Percentiles rank a stretch among this genome's conserved stretches.
Evolutionary conservation across 345 rosid genomes (phyloP).

Genomic region (Eucalyptus marginata): DNA sequence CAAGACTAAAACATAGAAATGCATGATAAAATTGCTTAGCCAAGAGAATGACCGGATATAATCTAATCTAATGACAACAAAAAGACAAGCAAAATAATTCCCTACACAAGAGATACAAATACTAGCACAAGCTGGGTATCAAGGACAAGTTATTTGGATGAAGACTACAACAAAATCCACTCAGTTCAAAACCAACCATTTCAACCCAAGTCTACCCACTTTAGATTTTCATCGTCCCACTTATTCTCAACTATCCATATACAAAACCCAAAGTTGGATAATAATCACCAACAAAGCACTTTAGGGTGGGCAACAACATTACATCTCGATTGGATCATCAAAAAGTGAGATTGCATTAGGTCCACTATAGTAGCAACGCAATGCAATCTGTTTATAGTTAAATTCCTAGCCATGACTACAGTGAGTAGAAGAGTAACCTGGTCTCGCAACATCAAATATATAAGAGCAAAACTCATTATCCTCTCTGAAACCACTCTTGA

Average conservation of each 20-base stretch:
- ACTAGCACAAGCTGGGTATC: background rate
- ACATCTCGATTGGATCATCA: background rate
- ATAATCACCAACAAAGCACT: background rate
- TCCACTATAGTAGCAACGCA: background rate
- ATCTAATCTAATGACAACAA: background rate
- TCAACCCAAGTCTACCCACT: background rate
- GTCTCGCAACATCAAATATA: background rate
- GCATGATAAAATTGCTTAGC: background rate
- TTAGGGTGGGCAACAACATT: background rate
- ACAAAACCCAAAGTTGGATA: background rate
- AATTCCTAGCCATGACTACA: background rate
- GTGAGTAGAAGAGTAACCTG: background rate
- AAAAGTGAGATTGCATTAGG: background rate
- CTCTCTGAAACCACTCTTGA: no score
- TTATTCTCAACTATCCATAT: background rate
- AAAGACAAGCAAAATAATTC: background rate
- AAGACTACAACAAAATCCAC: background rate
- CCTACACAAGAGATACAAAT: background rate
- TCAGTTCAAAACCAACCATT: background rate
- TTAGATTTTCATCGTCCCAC: background rate
- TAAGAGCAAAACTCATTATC: no score
- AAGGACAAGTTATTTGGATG: background rate
- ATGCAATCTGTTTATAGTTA: background rate
- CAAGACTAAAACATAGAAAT: background rate
- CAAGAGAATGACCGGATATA: background rate